A percentile compares a stretch with the other conserved stretches of the same genome.
These are phyloP conservation scores for Phytophthora hibernalis DNA, from an alignment of 352 stramenopile genomes.

Conservation along the genomic window DNA sequence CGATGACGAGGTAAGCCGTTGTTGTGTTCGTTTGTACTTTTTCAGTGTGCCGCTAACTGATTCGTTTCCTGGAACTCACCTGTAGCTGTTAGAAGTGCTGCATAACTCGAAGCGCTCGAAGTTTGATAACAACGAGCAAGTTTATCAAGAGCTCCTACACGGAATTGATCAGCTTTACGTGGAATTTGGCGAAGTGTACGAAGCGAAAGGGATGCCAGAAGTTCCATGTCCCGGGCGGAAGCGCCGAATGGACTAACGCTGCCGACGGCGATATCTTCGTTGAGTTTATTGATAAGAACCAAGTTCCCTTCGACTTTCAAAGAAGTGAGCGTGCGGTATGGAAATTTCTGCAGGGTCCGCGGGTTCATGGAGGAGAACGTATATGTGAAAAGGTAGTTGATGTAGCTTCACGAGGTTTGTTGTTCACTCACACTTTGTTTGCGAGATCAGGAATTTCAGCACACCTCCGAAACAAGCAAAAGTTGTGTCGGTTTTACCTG, in stretches of 20 bases:
- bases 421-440: not conserved
- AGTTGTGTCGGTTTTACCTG: slow-evolving; percentile 5
- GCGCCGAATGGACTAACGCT: not conserved
- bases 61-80: not conserved
- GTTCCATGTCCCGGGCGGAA: slow-evolving; percentile 10
- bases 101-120: not conserved
- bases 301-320: slow-evolving; percentile 11
- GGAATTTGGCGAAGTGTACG: not conserved
- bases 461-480: not conserved
- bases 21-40: too few relatives aligned
- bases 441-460: not conserved
- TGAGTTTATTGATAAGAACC: slow-evolving; percentile 8
- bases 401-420: not conserved
- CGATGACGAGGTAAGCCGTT: slow-evolving; percentile 5
- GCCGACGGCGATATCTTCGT: not conserved
- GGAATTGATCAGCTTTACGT: slow-evolving; percentile 3
- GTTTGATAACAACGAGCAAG: not conserved
- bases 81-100: not conserved
- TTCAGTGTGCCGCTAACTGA: too few relatives aligned
- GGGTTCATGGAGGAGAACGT: not conserved
- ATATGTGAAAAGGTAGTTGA: slow-evolving; percentile 5
- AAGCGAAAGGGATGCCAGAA: not conserved
- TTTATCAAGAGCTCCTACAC: slow-evolving; percentile 4
- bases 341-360: slow-evolving; percentile 8
- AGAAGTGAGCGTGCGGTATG: slow-evolving; percentile 5